Base-by-base conservation (phyloP, 352 stramenopile genomes). In the Phytophthora ohioensis region DNA sequence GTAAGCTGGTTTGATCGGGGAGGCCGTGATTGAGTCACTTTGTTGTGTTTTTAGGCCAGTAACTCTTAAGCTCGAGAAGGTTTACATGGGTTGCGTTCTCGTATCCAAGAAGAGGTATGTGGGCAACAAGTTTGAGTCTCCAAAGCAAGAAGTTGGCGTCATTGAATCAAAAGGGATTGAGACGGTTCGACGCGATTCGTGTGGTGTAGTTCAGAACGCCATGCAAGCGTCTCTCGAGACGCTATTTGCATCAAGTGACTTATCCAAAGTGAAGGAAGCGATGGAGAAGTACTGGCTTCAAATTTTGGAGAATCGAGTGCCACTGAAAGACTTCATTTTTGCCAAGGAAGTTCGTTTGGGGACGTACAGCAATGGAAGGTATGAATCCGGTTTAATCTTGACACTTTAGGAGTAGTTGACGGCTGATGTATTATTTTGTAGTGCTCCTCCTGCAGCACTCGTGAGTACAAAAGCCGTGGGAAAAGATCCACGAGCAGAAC, bases 21-120 rank as follows among this genome's bases (percentile, higher is more conserved):
- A 35, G 5, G 17, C 6, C n/a, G 55, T 32, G 9, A 42, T 49
- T 51, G 21, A 9, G 12, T 31, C 6, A 35, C 38, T 57, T 61
- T 46, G 11, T 56, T 11, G 21, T 48, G 21, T 21, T 32, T 21
- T 30, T 30, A 95, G 85, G 49, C 89, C 89, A 4, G 85, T 96
- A 41, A 92, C 81, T 1, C 64, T 96, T 15, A 95, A 96, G 70
- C 45, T 96, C 36, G 90, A 96, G 61, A 96, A 99, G 77, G 91
- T 99, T 21, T 98, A 98, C 73, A 88, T 95, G 67, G 91, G 91
- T 1, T 97, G 82, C 49, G 79, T 98, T 27, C 76, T 98, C 2
- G 91, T 98, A 4, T 97, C 91, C n/a, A 99, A 99, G 73, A 99
- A 99, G 74, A 87, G 95, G 5, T 99, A 99, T 57, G 90, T 94